Conservation (phyloP, 306 rosid species). For the Gastrolobium bilobum region DNA sequence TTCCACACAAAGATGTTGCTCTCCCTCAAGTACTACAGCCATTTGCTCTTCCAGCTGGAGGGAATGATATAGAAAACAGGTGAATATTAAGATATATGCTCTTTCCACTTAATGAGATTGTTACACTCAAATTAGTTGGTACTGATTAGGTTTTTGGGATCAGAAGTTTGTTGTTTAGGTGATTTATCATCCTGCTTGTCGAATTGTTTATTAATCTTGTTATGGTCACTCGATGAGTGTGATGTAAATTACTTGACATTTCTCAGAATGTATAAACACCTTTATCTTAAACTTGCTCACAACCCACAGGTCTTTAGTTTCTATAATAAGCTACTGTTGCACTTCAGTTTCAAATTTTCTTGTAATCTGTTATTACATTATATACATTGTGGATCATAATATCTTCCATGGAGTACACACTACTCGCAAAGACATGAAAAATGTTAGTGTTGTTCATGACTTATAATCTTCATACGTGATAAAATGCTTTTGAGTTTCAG, state of each 20-base stretch:
- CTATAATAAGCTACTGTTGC: neutral
- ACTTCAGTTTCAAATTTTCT: slow-evolving; percentile 3
- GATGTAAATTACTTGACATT: slow-evolving; percentile 7
- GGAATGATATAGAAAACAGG: slow-evolving; percentile 93
- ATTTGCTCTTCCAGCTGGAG: slow-evolving; percentile 97
- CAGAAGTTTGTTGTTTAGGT: slow-evolving; percentile 10
- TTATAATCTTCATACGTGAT: slow-evolving; percentile 22
- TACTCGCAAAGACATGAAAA: neutral
- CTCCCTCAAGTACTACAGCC: slow-evolving; percentile 98
- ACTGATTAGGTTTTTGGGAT: slow-evolving; percentile 31
- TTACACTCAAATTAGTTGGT: slow-evolving; percentile 16
- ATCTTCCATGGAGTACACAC: slow-evolving; percentile 27
- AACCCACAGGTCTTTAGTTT: slow-evolving; percentile 22
- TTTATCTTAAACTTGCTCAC: slow-evolving; percentile 14
- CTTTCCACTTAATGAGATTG: neutral
- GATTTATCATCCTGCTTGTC: slow-evolving; percentile 22
- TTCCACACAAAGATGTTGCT: slow-evolving; percentile 97
- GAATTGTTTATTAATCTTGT: slow-evolving; percentile 26
- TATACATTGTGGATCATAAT: slow-evolving; percentile 13
- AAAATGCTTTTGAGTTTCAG: neutral
- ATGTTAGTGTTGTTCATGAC: neutral
- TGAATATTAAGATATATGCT: slow-evolving; percentile 42
- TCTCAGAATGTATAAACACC: slow-evolving; percentile 18
- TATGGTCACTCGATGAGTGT: slow-evolving; percentile 9
- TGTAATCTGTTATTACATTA: slow-evolving; percentile 2